Evolutionary conservation across 345 rosid species (phyloP).

Genomic region (Gynandropsis gynandra): DNA sequence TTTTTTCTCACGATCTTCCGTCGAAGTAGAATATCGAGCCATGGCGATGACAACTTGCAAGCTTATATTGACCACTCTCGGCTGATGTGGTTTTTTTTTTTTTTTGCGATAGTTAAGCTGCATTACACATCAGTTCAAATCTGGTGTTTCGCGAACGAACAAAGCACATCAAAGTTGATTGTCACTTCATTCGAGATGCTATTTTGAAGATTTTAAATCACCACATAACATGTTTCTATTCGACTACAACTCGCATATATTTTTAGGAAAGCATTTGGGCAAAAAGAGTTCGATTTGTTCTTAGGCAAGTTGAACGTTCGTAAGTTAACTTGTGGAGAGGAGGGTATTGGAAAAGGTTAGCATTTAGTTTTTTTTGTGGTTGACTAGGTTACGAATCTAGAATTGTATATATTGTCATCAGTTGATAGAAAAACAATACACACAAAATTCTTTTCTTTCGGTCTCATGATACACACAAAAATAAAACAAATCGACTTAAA

Average conservation of each 20-base stretch:
- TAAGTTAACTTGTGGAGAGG: neutral
- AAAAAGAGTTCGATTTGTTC: neutral
- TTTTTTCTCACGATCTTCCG: neutral
- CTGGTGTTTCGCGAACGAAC: neutral
- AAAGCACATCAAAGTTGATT: neutral
- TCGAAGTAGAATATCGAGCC: neutral
- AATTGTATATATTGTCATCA: no score
- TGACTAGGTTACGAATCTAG: no score
- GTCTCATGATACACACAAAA: no score
- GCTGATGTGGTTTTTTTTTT: neutral
- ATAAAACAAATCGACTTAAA: no score
- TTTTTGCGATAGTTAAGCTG: neutral
- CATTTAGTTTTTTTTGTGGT: no score
- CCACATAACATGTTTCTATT: neutral
- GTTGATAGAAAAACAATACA: no score
- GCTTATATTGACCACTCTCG: neutral
- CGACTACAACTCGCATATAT: neutral
- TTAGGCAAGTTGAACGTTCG: neutral
- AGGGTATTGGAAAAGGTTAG: no score
- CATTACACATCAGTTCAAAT: neutral
- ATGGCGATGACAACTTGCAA: neutral
- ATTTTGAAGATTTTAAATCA: neutral
- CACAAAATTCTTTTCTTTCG: no score
- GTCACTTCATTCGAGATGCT: neutral
- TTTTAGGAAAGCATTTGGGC: neutral